Percentiles rank a stretch among this genome's conserved stretches.
Evolutionary conservation across 306 rosid genomes (phyloP).

Genomic region (Gleditsia sinensis): DNA sequence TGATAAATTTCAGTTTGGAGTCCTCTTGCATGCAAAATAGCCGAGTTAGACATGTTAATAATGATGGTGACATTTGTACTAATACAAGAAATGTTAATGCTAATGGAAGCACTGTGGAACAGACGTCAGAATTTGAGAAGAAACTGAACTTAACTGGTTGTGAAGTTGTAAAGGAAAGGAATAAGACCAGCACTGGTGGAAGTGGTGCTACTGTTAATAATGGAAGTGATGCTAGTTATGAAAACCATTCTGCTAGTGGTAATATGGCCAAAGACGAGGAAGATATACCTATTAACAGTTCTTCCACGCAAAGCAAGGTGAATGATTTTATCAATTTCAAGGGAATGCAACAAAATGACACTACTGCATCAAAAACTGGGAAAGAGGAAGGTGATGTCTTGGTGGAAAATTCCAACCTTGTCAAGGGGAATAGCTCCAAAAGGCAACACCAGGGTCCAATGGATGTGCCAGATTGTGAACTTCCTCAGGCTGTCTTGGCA

Average conservation of each 20-base stretch:
- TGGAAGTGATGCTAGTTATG: constrained; percentile 46
- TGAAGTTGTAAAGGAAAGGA: constrained; percentile 53
- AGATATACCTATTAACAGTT: constrained; percentile 36
- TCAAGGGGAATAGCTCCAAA: constrained; percentile 44
- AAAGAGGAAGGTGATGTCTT: constrained; percentile 43
- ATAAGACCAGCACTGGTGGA: constrained; percentile 35
- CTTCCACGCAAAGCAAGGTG: constrained; percentile 48
- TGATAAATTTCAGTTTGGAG: constrained; percentile 61
- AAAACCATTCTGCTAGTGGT: constrained; percentile 45
- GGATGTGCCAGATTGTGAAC: constrained; percentile 43
- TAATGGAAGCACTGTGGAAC: constrained; percentile 52
- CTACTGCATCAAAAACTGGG: constrained; percentile 44
- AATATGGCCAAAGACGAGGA: constrained; percentile 48
- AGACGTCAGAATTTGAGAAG: constrained; percentile 54
- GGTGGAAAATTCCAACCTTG: constrained; percentile 47
- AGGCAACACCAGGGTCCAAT: constrained; percentile 38
- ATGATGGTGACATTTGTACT: constrained; percentile 59
- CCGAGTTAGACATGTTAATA: constrained; percentile 91
- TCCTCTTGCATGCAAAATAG: constrained; percentile 64
- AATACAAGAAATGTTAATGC: constrained; percentile 50
- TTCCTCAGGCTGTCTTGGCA: constrained; percentile 42
- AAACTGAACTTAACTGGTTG: constrained; percentile 39
- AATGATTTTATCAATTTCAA: constrained; percentile 47
- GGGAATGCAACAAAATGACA: constrained; percentile 52
- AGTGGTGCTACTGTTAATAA: constrained; percentile 43